These are phyloP conservation scores for Penicillium sp. DNA, from an alignment of 2,329 filamentous ascomycete genomes.

Conservation along the genomic window DNA sequence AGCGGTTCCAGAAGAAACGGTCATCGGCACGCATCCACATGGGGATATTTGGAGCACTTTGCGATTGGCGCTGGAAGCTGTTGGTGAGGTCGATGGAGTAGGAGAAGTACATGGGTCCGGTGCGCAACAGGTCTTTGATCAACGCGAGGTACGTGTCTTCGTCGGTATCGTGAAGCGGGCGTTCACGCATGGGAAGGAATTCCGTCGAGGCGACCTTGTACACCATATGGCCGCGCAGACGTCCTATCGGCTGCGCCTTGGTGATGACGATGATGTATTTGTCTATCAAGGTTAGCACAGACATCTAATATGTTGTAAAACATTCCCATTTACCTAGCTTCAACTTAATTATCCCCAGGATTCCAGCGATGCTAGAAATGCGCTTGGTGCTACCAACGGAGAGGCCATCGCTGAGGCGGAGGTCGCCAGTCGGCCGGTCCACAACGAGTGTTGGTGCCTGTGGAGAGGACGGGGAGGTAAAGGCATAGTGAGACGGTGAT, in stretches of 20 bases:
- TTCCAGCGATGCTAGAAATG: slow-evolving; percentile 90
- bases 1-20: slow-evolving; percentile 98
- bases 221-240: slow-evolving; percentile 91
- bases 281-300: slow-evolving; percentile 48
- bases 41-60: slow-evolving; percentile 65
- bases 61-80: slow-evolving; percentile 88
- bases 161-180: slow-evolving; percentile 83
- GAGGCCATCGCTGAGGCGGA: slow-evolving; percentile 73
- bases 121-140: slow-evolving; percentile 74
- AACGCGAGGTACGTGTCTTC: slow-evolving; percentile 86
- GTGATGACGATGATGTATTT: slow-evolving; percentile 97
- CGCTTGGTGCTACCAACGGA: slow-evolving; percentile 69
- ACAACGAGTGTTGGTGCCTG: slow-evolving; percentile 82
- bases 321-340: slow-evolving; percentile 65
- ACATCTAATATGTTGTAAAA: not conserved
- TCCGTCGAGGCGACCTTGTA: slow-evolving; percentile 91
- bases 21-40: slow-evolving; percentile 92
- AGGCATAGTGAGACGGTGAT: slow-evolving; percentile 87
- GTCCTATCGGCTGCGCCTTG: slow-evolving; percentile 84
- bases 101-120: slow-evolving; percentile 93
- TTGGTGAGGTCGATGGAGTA: slow-evolving; percentile 97
- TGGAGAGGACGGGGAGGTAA: slow-evolving; percentile 90
- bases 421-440: slow-evolving; percentile 85
- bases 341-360: slow-evolving; percentile 88
- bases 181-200: slow-evolving; percentile 88